Conservation (phyloP, 768 basidiomycete genomes). For the Termitomyces sp. region DNA sequence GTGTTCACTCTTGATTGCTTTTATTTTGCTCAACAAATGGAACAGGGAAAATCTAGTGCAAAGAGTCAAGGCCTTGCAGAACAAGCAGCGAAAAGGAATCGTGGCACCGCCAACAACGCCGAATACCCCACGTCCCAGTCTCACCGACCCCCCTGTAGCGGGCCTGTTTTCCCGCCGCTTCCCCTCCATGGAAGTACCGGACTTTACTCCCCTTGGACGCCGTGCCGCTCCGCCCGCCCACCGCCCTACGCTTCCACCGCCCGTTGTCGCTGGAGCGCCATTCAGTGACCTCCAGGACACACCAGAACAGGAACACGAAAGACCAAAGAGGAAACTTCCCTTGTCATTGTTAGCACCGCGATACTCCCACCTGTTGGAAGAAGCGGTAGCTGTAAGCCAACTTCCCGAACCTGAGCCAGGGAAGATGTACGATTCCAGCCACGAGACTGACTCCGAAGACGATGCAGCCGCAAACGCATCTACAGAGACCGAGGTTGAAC, state of each 20-base stretch:
- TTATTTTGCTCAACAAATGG: background rate
- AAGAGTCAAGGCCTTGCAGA: slow-evolving; percentile 53
- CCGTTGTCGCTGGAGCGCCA: slow-evolving; percentile 25
- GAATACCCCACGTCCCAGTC: slow-evolving; percentile 22
- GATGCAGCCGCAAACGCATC: background rate
- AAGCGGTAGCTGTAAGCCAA: slow-evolving; percentile 41
- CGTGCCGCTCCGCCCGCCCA: slow-evolving; percentile 26
- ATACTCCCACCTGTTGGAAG: slow-evolving; percentile 57
- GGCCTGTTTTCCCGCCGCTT: slow-evolving; percentile 2
- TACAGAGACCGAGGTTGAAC: background rate
- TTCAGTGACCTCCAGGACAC: slow-evolving; percentile 27
- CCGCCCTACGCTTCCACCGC: slow-evolving; percentile 19
- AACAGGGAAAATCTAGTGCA: slow-evolving; percentile 48
- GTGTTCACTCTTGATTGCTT: slow-evolving; percentile 19
- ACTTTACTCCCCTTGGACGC: slow-evolving; percentile 48
- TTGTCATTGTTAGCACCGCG: slow-evolving; percentile 47
- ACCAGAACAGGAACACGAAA: slow-evolving; percentile 4
- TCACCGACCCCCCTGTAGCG: background rate
- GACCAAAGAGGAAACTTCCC: slow-evolving; percentile 28
- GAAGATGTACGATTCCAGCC: slow-evolving; percentile 1
- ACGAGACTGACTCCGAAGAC: background rate
- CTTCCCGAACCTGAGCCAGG: slow-evolving; percentile 7
- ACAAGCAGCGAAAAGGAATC: slow-evolving; percentile 55
- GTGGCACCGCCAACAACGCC: slow-evolving; percentile 55
- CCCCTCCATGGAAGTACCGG: slow-evolving; percentile 41